Base-by-base conservation (phyloP, 2,329 filamentous ascomycete genomes). In the Paraphoma sp. region DNA sequence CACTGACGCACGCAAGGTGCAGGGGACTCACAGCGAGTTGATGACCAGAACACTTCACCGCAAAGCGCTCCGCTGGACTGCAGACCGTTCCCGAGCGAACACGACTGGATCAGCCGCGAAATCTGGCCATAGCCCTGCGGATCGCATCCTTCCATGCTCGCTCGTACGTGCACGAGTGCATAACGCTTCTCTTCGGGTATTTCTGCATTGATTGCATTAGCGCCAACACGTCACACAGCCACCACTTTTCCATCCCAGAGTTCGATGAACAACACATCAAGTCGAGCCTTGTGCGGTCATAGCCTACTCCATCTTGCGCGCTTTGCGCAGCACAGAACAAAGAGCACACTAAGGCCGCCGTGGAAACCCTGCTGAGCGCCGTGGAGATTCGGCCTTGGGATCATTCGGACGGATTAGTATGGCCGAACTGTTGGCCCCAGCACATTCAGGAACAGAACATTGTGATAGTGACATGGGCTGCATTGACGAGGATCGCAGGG, bases 391-490 rank as follows among this genome's bases (percentile, higher is more conserved):
- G 53, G 51, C 57, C 18, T 56, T 31, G 54, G 52, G 42, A 23
- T 23, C 53, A 54, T 36, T 14, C 33, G 14, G 14, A 36, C 10
- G 10, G 14, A 36, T 10, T 36, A 50, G 54, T 47, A 60, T 41
- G 54, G 66, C 43, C 56, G 66, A 69, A 69, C 67, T 53, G 53
- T 63, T 68, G 68, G 65, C 61, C 65, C 62, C 59, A 68, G 65
- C 67, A 65, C 60, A 52, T 51, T 54, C 64, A 68, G 67, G 66
- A 65, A 67, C 66, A 51, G 61, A 59, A 63, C 53, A 49, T 42
- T 66, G 64, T 63, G 64, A 68, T 65, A 60, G 66, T 67, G 66
- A 67, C 57, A 61, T 59, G 59, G 64, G 64, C 66, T 69, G 66
- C 66, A 69, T 65, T 48, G 12, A 46, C 63, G 63, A 65, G 29